Conservation (phyloP, 306 rosid species). For the Fragaria vesca region DNA sequence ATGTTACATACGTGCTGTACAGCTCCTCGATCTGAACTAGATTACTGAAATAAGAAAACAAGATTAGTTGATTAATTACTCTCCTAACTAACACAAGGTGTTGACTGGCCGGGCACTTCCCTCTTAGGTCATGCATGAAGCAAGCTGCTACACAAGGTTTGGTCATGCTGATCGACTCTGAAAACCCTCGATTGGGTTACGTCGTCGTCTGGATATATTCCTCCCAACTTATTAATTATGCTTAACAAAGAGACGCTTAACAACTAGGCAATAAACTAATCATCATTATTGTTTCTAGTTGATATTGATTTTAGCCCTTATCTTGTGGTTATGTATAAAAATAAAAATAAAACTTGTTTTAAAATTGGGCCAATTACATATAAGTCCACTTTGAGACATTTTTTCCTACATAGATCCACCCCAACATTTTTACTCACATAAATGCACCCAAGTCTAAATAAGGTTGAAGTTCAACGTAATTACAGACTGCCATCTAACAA, state of each 20-base stretch:
- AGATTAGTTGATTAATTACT: neutral
- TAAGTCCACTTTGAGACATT: too few species aligned
- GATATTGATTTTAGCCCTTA: neutral
- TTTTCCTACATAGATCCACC: too few species aligned
- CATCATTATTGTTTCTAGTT: conserved; percentile 1
- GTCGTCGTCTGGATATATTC: neutral
- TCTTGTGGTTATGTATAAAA: neutral
- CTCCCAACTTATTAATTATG: neutral
- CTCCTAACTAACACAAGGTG: neutral
- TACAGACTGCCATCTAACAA: too few species aligned
- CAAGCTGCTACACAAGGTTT: neutral
- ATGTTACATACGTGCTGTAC: neutral
- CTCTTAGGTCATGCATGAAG: neutral
- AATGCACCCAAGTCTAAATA: too few species aligned
- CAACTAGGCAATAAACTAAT: neutral
- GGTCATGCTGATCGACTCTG: neutral
- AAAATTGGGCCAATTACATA: too few species aligned
- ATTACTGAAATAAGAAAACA: neutral
- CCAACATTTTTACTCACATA: too few species aligned
- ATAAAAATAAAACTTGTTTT: too few species aligned
- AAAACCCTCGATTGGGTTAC: neutral
- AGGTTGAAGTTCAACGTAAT: too few species aligned
- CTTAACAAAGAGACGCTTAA: too few species aligned
- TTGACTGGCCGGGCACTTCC: neutral
- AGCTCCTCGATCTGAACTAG: neutral